Base-by-base conservation (phyloP, 345 rosid species). In the Rubroshorea leprosula region DNA sequence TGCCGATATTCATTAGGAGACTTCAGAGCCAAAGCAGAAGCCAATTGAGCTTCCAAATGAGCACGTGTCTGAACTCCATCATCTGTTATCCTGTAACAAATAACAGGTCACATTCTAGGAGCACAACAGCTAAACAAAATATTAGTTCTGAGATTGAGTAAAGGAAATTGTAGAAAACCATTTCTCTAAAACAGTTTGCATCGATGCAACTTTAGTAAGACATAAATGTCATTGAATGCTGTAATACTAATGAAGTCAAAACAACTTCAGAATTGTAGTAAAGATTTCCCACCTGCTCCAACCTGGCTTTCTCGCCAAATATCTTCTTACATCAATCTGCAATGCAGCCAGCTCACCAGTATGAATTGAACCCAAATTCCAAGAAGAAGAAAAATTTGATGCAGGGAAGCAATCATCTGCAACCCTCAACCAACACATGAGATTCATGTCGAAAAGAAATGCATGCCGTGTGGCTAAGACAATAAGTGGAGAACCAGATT, bases 331-430 rank as follows among this genome's bases (percentile, higher is more conserved):
- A 76, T 93, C 97, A 65, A 90, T 91, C 77, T 93, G 99, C 59
- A 93, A 72, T 22, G 90, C 75, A 65, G 97, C 97, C 62, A 93
- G 83, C 85, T 93, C 99, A 5, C 97, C 97, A 41, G 74, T 86
- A 68, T 86, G 98, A 70, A 71, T 65, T 8, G 89, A 83, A 56
- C 97, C 90, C 70, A 90, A 69, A 82, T 79, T 90, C 97, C 90
- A 85, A 58, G 99, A 89, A 79, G 84, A 85, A 21, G 92, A 74
- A 67, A 90, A 94, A 76, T 85, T 94, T 47, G 99, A 94, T 47
- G 97, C 95, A 23, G 99, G 97, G 74, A 94, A 94, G 74, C 97
- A 94, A 68, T 94, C 99, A 69, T 94, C 99, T 23, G 89, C 97
- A 49, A 87, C 95, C 74, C 99, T 83, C 71, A 94, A 75, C 99